Conservation (phyloP, 306 rosid genomes). For the Corylus avellana region DNA sequence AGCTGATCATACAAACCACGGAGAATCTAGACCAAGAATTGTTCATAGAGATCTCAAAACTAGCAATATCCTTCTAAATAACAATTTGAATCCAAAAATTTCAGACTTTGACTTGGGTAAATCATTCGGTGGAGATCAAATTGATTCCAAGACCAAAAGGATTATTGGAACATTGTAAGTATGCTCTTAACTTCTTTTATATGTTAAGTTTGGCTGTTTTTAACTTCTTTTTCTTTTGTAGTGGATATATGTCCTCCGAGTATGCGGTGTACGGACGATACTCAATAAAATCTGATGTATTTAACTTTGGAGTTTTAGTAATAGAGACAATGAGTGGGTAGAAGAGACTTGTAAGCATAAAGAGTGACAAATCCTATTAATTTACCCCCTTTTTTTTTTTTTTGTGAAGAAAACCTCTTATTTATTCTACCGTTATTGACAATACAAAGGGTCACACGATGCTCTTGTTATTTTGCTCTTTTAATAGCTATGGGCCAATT, state of each 20-base stretch:
- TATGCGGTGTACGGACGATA: slow-evolving; percentile 42
- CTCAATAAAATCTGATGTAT: slow-evolving; percentile 47
- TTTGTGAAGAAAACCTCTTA: background rate
- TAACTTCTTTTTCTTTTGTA: background rate
- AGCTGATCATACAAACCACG: background rate
- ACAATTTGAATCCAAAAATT: slow-evolving; percentile 59
- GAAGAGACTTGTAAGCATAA: slow-evolving; percentile 47
- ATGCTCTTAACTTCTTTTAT: background rate
- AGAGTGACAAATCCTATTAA: background rate
- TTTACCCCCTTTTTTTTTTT: background rate
- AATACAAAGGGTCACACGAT: background rate
- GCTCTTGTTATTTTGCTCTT: too few relatives aligned
- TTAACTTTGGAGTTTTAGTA: slow-evolving; percentile 46
- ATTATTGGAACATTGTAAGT: slow-evolving; percentile 59
- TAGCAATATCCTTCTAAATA: slow-evolving; percentile 50
- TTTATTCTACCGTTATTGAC: background rate
- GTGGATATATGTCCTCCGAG: slow-evolving; percentile 61
- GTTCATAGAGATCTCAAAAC: slow-evolving; percentile 52
- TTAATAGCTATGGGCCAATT: background rate
- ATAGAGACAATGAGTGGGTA: slow-evolving; percentile 55
- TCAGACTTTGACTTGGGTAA: slow-evolving; percentile 62
- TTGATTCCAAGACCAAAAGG: slow-evolving; percentile 41
- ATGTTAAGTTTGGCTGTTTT: background rate
- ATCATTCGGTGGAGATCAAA: slow-evolving; percentile 47
- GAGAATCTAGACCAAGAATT: slow-evolving; percentile 36